Evolutionary conservation across 23 red algal genomes (phyloP).

Genomic region (Gracilariopsis chorda): DNA sequence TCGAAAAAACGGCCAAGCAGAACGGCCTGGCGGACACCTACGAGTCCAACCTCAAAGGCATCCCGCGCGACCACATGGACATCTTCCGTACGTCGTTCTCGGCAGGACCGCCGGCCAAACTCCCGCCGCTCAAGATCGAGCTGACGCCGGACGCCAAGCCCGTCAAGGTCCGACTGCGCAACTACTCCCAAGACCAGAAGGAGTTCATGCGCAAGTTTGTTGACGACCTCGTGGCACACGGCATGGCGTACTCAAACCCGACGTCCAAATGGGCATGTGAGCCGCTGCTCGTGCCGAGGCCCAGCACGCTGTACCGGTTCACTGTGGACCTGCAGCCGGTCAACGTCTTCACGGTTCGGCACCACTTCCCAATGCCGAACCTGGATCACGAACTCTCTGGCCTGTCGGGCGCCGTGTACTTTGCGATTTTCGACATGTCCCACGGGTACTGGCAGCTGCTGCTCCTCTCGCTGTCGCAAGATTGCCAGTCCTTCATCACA

Average conservation of each 20-base stretch:
- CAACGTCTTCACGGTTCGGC: background rate
- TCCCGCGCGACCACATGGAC: background rate
- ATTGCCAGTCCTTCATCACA: slow-evolving; percentile 45
- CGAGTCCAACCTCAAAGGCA: background rate
- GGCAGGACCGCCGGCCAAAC: background rate
- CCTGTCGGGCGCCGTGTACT: background rate
- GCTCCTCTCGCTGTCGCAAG: background rate
- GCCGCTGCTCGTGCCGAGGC: slow-evolving; percentile 36
- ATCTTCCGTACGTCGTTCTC: slow-evolving; percentile 43
- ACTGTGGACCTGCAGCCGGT: slow-evolving; percentile 13
- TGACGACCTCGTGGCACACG: background rate
- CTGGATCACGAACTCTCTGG: background rate
- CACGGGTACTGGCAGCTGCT: slow-evolving; percentile 47
- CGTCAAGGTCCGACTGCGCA: slow-evolving; percentile 33
- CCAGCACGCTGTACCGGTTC: background rate
- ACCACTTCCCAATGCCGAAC: slow-evolving; percentile 29
- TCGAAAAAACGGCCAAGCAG: background rate
- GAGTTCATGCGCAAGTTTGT: slow-evolving; percentile 3
- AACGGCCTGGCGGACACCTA: slow-evolving; percentile 17
- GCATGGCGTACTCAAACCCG: slow-evolving; percentile 21
- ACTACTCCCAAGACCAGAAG: slow-evolving; percentile 34
- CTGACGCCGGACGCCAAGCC: slow-evolving; percentile 9
- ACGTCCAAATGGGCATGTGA: slow-evolving; percentile 27
- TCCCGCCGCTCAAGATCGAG: background rate
- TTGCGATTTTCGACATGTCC: slow-evolving; percentile 44